Percentiles rank a stretch among this genome's conserved stretches.
These are phyloP conservation scores for Metschnikowia koreensis DNA, from an alignment of 805 yeast genomes.

Conservation along the genomic window DNA sequence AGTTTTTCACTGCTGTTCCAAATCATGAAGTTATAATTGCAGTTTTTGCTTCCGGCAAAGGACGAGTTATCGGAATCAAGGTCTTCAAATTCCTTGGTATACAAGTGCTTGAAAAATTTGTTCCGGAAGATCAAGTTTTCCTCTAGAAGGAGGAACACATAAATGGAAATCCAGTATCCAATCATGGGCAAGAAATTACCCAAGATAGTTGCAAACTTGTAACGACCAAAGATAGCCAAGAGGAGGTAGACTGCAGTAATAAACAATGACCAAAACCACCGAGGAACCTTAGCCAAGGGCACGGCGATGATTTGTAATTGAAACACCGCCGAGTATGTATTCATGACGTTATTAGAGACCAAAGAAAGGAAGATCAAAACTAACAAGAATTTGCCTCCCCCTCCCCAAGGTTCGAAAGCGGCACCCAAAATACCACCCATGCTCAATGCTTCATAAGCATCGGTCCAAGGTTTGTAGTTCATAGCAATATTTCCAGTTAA, in stretches of 20 bases:
- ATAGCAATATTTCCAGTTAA: conserved; percentile 67
- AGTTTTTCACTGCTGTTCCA: conserved; percentile 65
- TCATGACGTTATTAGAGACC: conserved; percentile 77
- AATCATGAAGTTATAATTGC: conserved; percentile 27
- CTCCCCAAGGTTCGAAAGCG: conserved; percentile 72
- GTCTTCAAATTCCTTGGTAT: conserved; percentile 28
- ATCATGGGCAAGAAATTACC: conserved; percentile 87
- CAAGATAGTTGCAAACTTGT: conserved; percentile 68
- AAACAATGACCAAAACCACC: conserved; percentile 72
- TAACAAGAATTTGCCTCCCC: conserved; percentile 72
- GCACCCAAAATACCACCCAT: conserved; percentile 72
- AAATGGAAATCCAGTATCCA: conserved; percentile 88
- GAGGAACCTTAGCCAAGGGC: conserved; percentile 59
- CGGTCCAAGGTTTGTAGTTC: conserved; percentile 54
- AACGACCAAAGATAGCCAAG: conserved; percentile 72
- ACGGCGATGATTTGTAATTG: conserved; percentile 64
- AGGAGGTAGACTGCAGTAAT: conserved; percentile 64
- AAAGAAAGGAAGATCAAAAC: conserved; percentile 69
- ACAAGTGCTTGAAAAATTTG: conserved; percentile 31
- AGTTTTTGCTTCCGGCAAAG: conserved; percentile 8
- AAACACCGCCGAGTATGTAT: conserved; percentile 79
- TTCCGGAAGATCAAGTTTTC: conserved; percentile 74
- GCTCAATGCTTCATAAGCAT: conserved; percentile 55
- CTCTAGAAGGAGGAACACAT: conserved; percentile 64
- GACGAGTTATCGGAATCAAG: conserved; percentile 14